Base-by-base conservation (phyloP, 208 protist species). In the Acanthamoeba divionensis region DNA sequence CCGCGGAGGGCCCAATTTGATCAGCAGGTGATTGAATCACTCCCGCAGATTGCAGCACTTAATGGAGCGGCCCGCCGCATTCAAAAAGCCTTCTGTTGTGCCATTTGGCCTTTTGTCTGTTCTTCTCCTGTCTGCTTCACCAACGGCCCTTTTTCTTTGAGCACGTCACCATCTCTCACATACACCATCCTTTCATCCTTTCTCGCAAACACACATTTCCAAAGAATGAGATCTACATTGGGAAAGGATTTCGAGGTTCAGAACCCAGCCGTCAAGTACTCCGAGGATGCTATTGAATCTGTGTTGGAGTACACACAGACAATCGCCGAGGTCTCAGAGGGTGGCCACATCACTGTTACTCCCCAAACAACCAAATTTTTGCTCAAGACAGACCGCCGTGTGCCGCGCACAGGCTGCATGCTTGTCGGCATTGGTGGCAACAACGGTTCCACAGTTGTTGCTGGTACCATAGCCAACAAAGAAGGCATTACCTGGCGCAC, bases 361-460 rank as follows among this genome's bases (percentile, higher is more conserved):
- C 97, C 98, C 48, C 75, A 94, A 10, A 91, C 91, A 12, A 83
- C 89, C 13, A 90, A 91, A 1, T 96, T 97, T 57, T 80, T 87
- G 18, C 98, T 99, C 90, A 92, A 96, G 47, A 99, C 98, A 33
- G 77, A 97, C 79, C 93, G 94, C 79, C 97, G 96, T 52, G 95
- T 97, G 18, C 94, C 96, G 38, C 93, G 95, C 26, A 67, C 96
- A 38, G 98, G 98, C 71, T 63, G 98, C 33, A 98, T 99, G 97
- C 89, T 99, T 55, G 96, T 99, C 69, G 98, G 98, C 83, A 97
- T 96, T 92, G 97, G 98, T 90, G 98, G 99, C 90, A 99, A 99
- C 96, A 99, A 99, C 96, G 99, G 99, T 71, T 97, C 97, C n/a
- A 99, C 98, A 1, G 91, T 99, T 21, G 98, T 97, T 26, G 98